Percentiles rank a stretch among this genome's conserved stretches.
phyloP scores from a whole-genome alignment of 352 stramenopile genomes.

The Aphanomyces astaci region DNA sequence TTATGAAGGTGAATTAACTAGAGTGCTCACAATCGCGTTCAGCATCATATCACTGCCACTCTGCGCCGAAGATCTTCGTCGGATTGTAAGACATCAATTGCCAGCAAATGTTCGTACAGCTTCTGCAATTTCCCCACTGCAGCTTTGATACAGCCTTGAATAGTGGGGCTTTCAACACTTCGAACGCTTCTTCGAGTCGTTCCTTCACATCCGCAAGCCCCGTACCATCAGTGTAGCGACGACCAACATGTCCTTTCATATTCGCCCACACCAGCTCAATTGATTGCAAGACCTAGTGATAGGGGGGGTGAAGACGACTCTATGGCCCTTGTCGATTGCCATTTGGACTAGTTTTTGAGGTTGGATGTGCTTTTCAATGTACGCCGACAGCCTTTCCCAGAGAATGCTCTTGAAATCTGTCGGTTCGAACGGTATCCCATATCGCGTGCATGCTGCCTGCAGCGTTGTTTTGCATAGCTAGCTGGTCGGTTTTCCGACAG shows the following conservation, averaged over 20 bases:
- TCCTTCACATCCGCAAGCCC: conserved; percentile 23
- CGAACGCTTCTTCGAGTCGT: conserved; percentile 15
- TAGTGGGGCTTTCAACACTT: not conserved
- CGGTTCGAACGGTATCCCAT: not conserved
- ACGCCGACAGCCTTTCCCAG: not conserved
- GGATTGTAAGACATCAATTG: not conserved
- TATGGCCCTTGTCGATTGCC: conserved; percentile 11
- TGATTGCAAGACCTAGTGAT: conserved; percentile 26
- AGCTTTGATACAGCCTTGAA: conserved; percentile 2
- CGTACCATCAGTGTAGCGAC: conserved; percentile 21
- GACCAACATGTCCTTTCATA: conserved; percentile 25
- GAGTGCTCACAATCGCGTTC: no score
- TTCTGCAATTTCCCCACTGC: not conserved
- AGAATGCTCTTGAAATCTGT: conserved; percentile 14
- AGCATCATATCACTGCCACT: no score
- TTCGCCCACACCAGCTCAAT: conserved; percentile 27
- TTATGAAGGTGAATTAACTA: no score
- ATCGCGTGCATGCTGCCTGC: not conserved
- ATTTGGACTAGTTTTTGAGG: conserved; percentile 15
- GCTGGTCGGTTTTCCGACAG: not conserved
- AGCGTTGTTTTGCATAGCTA: not conserved
- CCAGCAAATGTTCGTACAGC: not conserved
- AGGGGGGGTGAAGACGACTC: no score
- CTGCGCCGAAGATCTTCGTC: conserved; percentile 8
- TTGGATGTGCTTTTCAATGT: conserved; percentile 14